A percentile compares a stretch with the other conserved stretches of the same genome.
Evolutionary conservation across 2,329 filamentous ascomycete species (phyloP).

Genomic region (Ophiostoma himal-ulmi): DNA sequence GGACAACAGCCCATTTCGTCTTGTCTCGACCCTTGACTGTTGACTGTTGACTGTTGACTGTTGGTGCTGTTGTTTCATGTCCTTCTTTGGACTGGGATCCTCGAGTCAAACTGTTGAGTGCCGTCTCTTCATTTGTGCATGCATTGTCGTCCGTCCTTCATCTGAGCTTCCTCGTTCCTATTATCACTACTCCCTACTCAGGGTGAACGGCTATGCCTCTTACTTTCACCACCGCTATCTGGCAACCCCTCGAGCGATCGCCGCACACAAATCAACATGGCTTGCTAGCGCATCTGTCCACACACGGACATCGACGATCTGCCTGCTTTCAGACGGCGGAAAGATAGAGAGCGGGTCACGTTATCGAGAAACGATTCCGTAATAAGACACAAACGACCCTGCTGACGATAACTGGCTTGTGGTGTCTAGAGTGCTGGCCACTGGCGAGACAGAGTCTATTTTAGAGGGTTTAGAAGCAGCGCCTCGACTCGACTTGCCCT

Average conservation of each 20-base stretch:
- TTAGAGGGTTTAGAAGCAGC: not conserved
- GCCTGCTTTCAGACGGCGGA: conserved; percentile 5
- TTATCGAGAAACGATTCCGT: conserved; percentile 9
- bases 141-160: not conserved
- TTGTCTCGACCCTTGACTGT: not conserved
- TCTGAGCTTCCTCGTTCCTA: no score
- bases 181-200: no score
- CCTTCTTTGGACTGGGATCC: not conserved
- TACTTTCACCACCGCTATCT: not conserved
- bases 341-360: conserved; percentile 3
- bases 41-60: not conserved
- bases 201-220: no score
- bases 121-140: not conserved
- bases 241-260: not conserved
- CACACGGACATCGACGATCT: conserved; percentile 5
- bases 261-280: not conserved
- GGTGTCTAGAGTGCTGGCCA: not conserved
- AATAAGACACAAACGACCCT: conserved; percentile 1
- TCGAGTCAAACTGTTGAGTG: not conserved
- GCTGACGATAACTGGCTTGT: not conserved
- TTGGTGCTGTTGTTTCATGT: not conserved
- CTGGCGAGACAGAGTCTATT: not conserved
- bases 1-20: not conserved
- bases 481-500: conserved; percentile 6
- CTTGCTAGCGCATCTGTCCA: not conserved